These are phyloP conservation scores for Mycosphaerelloides madeirae DNA, from an alignment of 2,329 filamentous ascomycete genomes.

Conservation along the genomic window DNA sequence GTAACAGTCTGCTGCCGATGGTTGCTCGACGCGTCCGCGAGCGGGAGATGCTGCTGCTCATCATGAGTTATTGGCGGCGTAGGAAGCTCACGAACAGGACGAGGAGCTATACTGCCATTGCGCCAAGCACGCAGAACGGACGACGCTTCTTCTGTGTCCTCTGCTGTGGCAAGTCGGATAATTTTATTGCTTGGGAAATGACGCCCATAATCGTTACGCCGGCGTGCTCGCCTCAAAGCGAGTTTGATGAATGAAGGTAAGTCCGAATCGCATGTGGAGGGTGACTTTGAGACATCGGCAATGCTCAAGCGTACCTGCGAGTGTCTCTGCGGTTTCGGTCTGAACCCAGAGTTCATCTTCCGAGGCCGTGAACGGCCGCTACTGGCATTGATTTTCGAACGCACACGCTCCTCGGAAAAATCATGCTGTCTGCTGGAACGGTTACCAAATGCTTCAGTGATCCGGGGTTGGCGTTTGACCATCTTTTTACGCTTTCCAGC, in stretches of 20 bases:
- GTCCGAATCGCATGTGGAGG: conserved; percentile 26
- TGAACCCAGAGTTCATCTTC: background rate
- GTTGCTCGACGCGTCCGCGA: background rate
- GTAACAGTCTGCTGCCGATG: background rate
- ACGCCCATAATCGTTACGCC: conserved; percentile 45
- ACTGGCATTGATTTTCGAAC: conserved; percentile 3
- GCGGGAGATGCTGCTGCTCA: background rate
- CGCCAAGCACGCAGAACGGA: conserved; percentile 49
- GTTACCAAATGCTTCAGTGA: conserved; percentile 33
- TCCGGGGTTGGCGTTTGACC: conserved; percentile 35
- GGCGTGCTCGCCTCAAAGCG: conserved; percentile 50
- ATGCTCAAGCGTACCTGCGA: conserved; percentile 42
- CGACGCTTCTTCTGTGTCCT: conserved; percentile 54
- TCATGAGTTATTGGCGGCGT: background rate
- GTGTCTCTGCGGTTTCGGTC: conserved; percentile 2
- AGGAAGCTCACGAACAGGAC: background rate
- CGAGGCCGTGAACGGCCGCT: background rate
- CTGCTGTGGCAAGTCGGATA: conserved; percentile 47
- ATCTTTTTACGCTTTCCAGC: conserved; percentile 12
- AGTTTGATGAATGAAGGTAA: conserved; percentile 52
- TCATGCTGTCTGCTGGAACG: background rate
- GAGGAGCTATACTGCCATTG: conserved; percentile 34
- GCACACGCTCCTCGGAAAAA: conserved; percentile 22
- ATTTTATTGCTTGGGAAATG: conserved; percentile 50
- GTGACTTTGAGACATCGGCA: conserved; percentile 41